A percentile compares a stretch with the other conserved stretches of the same genome.
Evolutionary conservation across 805 yeast genomes (phyloP).

Genomic region (Lipomyces sp.): DNA sequence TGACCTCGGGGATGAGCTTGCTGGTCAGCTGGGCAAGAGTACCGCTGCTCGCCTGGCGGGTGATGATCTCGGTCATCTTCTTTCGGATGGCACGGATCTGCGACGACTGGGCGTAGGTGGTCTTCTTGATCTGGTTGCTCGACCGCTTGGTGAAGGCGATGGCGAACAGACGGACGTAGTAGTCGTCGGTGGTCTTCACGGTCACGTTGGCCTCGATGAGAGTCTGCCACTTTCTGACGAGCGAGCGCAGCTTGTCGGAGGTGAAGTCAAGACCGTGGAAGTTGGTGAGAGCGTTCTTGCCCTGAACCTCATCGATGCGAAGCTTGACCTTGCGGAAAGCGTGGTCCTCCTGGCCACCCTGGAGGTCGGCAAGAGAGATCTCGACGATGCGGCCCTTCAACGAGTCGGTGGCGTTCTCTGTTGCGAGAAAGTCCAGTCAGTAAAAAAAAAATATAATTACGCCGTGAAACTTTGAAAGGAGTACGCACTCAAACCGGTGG

Average conservation of each 20-base stretch:
- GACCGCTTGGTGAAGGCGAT: slow-evolving; percentile 98
- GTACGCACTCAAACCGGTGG: slow-evolving; percentile 71
- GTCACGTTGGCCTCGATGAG: slow-evolving; percentile 97
- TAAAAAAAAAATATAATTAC: slow-evolving; percentile 34
- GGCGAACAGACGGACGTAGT: slow-evolving; percentile 92
- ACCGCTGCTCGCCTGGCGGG: slow-evolving; percentile 91
- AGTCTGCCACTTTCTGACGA: slow-evolving; percentile 99
- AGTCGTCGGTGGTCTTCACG: slow-evolving; percentile 96
- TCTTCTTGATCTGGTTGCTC: slow-evolving; percentile 95
- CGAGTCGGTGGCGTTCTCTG: slow-evolving; percentile 90
- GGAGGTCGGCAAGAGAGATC: slow-evolving; percentile 93
- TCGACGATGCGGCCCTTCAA: slow-evolving; percentile 97
- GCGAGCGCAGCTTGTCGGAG: slow-evolving; percentile 93
- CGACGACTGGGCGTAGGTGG: slow-evolving; percentile 96
- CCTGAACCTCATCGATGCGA: slow-evolving; percentile 99
- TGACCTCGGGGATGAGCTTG: slow-evolving; percentile 97
- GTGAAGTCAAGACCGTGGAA: slow-evolving; percentile 99
- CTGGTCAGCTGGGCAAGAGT: slow-evolving; percentile 95
- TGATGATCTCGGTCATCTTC: slow-evolving; percentile 92
- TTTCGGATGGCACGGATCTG: slow-evolving; percentile 97
- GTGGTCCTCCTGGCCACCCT: slow-evolving; percentile 94
- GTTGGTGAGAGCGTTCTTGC: slow-evolving; percentile 97
- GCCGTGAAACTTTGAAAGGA: neutral
- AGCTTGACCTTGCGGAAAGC: slow-evolving; percentile 95
- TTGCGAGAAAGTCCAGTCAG: neutral